Conservation (phyloP, 768 basidiomycete species). For the Suillus decipiens region DNA sequence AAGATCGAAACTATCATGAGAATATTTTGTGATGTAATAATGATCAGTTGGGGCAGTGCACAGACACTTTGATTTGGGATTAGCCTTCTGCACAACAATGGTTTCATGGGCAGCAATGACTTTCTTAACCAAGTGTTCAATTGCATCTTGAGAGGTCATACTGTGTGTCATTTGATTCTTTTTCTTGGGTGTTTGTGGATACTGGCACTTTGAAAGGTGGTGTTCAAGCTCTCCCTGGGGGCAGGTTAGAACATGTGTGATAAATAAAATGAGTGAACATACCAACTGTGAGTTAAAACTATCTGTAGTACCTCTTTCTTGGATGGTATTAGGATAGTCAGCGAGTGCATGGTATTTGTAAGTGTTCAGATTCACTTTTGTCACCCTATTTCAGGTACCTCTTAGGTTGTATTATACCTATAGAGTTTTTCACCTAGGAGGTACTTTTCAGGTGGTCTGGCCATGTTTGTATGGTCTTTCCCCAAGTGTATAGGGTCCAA, state of each 20-base stretch:
- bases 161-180: constrained; percentile 18
- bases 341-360: constrained; percentile 21
- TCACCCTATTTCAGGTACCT: no score
- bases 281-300: constrained; percentile 39
- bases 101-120: no score
- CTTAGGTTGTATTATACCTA: no score
- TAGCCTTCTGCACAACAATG: no score
- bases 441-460: not conserved
- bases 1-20: no score
- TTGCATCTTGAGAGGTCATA: constrained; percentile 26
- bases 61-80: no score
- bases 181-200: constrained; percentile 38
- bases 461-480: not conserved
- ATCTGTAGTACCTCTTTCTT: constrained; percentile 35
- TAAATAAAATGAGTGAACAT: not conserved
- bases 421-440: not conserved
- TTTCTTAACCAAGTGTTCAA: no score
- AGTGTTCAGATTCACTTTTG: constrained; percentile 11
- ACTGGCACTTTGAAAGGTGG: constrained; percentile 34
- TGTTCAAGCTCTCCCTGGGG: constrained; percentile 42
- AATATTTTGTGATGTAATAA: no score
- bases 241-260: not conserved
- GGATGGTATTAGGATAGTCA: constrained; percentile 18
- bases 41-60: no score
- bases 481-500: not conserved